These are phyloP conservation scores for Leucaena leucocephala DNA, from an alignment of 306 rosid species.

Conservation along the genomic window DNA sequence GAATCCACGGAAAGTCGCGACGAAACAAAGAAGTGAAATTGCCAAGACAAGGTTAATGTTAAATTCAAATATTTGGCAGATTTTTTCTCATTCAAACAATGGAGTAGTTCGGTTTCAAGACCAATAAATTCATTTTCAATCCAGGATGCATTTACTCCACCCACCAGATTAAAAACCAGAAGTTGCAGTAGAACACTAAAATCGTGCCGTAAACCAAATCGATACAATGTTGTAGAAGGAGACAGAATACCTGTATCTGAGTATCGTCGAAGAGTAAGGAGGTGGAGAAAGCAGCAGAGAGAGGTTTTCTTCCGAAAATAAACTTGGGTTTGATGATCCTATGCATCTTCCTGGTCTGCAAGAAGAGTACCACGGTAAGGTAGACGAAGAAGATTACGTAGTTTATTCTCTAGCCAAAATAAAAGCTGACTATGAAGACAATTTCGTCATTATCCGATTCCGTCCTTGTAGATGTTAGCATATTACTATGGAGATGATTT, in stretches of 20 bases:
- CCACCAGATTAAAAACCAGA: background rate
- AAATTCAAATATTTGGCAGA: background rate
- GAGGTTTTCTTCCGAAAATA: slow-evolving; percentile 40
- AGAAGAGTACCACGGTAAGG: background rate
- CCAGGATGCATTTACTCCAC: background rate
- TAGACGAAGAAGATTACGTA: no score
- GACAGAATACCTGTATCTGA: slow-evolving; percentile 71
- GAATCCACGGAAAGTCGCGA: background rate
- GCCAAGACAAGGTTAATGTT: background rate
- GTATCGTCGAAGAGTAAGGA: slow-evolving; percentile 88
- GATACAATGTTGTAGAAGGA: background rate
- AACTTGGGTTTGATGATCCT: slow-evolving; percentile 54
- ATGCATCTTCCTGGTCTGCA: slow-evolving; percentile 49
- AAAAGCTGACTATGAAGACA: background rate
- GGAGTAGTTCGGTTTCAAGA: background rate
- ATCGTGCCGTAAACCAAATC: slow-evolving; percentile 15
- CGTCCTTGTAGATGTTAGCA: no score
- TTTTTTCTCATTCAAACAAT: background rate
- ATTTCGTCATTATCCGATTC: no score
- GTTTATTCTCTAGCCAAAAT: background rate
- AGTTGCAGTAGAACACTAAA: background rate
- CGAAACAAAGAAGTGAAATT: background rate
- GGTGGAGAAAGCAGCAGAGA: slow-evolving; percentile 64
- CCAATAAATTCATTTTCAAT: slow-evolving; percentile 2
- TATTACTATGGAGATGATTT: no score